Evolutionary conservation across 2,329 filamentous ascomycete species (phyloP).

Genomic region (Arthroderma sp.): DNA sequence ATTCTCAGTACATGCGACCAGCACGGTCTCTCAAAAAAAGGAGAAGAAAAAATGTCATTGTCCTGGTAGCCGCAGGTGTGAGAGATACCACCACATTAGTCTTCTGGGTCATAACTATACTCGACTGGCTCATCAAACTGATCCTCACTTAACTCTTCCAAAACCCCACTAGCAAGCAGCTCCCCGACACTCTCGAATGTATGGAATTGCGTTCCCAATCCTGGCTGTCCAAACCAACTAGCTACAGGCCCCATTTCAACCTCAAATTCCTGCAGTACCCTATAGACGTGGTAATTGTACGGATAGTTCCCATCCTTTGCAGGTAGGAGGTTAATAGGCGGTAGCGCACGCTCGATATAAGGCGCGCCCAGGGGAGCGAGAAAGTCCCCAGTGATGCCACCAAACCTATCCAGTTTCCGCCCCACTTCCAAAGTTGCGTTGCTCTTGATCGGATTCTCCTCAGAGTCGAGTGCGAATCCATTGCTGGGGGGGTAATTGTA

Average conservation of each 20-base stretch:
- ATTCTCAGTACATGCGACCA: too few species aligned
- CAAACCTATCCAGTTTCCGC: constrained; percentile 1
- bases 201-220: background rate
- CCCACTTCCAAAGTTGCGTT: background rate
- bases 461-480: background rate
- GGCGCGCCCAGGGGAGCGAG: background rate
- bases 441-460: background rate
- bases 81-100: too few species aligned
- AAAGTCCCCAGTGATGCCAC: constrained; percentile 1
- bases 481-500: background rate
- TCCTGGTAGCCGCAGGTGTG: too few species aligned
- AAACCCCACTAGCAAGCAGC: background rate
- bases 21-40: too few species aligned
- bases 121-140: background rate
- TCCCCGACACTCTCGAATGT: background rate
- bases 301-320: background rate
- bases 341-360: constrained; percentile 1
- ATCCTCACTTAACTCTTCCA: background rate
- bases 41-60: too few species aligned
- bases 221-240: constrained; percentile 1
- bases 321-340: background rate
- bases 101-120: background rate
- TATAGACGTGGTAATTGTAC: constrained; percentile 2
- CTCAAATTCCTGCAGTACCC: background rate
- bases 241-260: background rate